phyloP scores from a whole-genome alignment of 805 yeast genomes.

The Saturnispora zaruensis region DNA sequence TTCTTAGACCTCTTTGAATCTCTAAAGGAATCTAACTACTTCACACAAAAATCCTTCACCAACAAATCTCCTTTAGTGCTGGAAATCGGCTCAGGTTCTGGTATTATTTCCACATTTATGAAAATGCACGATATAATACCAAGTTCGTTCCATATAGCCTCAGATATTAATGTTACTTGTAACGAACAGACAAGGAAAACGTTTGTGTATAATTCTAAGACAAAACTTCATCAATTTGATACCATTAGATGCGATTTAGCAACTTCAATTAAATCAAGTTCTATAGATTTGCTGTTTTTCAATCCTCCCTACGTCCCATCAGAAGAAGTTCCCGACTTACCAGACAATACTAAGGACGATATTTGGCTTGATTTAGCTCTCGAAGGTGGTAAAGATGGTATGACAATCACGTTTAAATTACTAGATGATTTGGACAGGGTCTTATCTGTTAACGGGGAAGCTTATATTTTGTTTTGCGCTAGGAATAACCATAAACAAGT shows the following conservation, averaged over 20 bases:
- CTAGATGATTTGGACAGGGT: slow-evolving; percentile 44
- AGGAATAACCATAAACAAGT: slow-evolving; percentile 72
- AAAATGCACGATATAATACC: slow-evolving; percentile 46
- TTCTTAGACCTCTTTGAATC: slow-evolving; percentile 72
- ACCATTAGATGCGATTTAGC: slow-evolving; percentile 52
- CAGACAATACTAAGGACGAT: slow-evolving; percentile 36
- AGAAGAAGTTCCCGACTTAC: slow-evolving; percentile 57
- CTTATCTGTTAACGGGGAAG: slow-evolving; percentile 57
- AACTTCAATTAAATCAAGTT: slow-evolving; percentile 34
- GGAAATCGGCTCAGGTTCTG: slow-evolving; percentile 91
- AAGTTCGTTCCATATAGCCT: slow-evolving; percentile 47
- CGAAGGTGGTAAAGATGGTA: slow-evolving; percentile 84
- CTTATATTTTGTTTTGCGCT: slow-evolving; percentile 87
- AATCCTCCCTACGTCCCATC: slow-evolving; percentile 98
- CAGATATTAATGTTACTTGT: slow-evolving; percentile 79
- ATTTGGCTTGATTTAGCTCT: slow-evolving; percentile 86
- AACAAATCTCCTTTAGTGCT: slow-evolving; percentile 45
- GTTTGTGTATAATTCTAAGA: slow-evolving; percentile 15
- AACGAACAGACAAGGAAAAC: slow-evolving; percentile 46
- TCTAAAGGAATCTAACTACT: slow-evolving; percentile 33
- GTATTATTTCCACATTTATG: slow-evolving; percentile 75
- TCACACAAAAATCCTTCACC: slow-evolving; percentile 19
- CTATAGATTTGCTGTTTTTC: slow-evolving; percentile 69
- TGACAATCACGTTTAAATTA: slow-evolving; percentile 69
- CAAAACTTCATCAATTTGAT: slow-evolving; percentile 30